These are phyloP conservation scores for Oryza meyeriana DNA, from an alignment of 176 grass and related monocot species.

Conservation along the genomic window DNA sequence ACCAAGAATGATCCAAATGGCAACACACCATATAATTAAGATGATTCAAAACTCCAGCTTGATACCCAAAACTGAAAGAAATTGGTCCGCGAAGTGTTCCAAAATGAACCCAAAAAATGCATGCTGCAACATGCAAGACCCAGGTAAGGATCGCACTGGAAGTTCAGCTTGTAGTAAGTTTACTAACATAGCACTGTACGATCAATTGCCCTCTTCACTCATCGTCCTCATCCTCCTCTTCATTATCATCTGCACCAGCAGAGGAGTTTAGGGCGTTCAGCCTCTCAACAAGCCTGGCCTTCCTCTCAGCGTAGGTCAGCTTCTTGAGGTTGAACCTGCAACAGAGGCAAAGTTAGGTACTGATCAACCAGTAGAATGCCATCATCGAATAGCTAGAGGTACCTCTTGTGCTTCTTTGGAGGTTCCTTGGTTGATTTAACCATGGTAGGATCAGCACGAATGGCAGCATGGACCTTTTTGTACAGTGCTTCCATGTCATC, in stretches of 20 bases:
- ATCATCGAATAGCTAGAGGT: not conserved
- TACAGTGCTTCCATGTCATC: not conserved
- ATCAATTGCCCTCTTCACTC: conserved; percentile 9
- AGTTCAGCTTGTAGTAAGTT: too few species aligned
- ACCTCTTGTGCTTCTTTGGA: not conserved
- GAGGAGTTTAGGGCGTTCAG: not conserved
- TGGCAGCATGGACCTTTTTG: not conserved
- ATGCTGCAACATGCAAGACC: not conserved
- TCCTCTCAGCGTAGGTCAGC: not conserved
- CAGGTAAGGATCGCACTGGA: not conserved
- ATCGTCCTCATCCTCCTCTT: not conserved
- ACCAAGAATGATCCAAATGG: not conserved
- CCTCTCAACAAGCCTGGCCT: not conserved
- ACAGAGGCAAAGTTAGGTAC: not conserved
- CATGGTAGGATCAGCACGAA: not conserved
- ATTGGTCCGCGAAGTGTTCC: not conserved
- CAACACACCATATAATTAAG: not conserved
- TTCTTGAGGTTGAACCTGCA: not conserved
- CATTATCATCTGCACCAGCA: not conserved
- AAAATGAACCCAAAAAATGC: conserved; percentile 33
- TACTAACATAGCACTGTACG: not conserved
- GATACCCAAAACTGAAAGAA: conserved; percentile 18
- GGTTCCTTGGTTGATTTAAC: not conserved
- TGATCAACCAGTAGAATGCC: too few species aligned
- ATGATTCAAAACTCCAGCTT: conserved; percentile 8